Evolutionary conservation across 2,329 filamentous ascomycete species (phyloP), one percentile per base, ranked within the genome.

Genomic region (Verticillium nonalfalfae): DNA sequence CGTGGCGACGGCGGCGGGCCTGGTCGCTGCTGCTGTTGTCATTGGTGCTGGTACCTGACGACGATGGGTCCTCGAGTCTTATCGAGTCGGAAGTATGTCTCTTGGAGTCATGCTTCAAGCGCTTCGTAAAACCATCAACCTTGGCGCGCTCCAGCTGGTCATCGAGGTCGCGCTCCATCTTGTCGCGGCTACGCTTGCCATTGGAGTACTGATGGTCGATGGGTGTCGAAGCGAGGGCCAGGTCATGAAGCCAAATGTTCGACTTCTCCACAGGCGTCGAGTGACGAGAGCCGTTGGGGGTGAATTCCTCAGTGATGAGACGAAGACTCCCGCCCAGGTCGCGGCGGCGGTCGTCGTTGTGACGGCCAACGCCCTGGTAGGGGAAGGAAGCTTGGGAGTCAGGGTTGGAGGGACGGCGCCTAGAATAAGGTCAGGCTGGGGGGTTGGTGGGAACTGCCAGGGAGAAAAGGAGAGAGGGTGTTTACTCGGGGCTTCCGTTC

Each of bases 81-180:
- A 50, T 18, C 45, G n/a, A 50, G 13, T 50, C 45, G 18, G 18
- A 21, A 4, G 13, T 18, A 21, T 7, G 21, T n/a, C 45, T 21
- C 45, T 50, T 18, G 1, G 40, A 50, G 45, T 26, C 55, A 14
- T 26, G 55, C 35, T 18, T 38, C 55, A 4, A 26, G 15, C 55
- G 55, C 35, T 56, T 38, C 14, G 55, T 4, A 10, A 54, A 26
- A 6, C 45, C 21, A 3, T 45, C 55, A 21, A 39, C 40, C 21
- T 26, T 61, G 2, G 63, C 63, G 21, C 62, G 59, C 39, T 60
- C 26, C 33, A 61, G 62, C 38, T 64, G 63, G 26, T 58, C 56
- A 14, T 64, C 61, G 33, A 64, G 59, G 21, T 64, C 63, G 38
- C 56, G 57, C 33, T 59, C 52, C 26, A 64, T 11, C 34, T 63